Conservation (phyloP, 176 grass and related monocot species). For the Juncus inflexus region DNA sequence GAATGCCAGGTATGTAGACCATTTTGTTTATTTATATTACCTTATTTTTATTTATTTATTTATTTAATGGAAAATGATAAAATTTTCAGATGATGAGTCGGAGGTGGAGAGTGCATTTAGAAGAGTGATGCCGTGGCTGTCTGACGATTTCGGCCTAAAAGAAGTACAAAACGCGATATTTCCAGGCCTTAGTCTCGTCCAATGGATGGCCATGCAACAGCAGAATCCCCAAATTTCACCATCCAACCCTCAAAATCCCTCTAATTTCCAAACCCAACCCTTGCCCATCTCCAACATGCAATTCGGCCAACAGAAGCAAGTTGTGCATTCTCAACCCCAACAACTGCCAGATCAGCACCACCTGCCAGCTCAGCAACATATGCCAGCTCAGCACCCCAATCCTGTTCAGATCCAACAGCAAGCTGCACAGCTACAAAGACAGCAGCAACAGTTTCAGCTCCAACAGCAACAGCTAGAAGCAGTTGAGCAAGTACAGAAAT, state of each 20-base stretch:
- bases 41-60: constrained; percentile 1
- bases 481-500: constrained; percentile 22
- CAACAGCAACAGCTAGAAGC: constrained; percentile 16
- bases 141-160: constrained; percentile 83
- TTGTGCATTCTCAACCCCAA: constrained; percentile 30
- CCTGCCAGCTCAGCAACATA: constrained; percentile 48
- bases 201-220: constrained; percentile 97
- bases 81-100: constrained; percentile 69
- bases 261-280: constrained; percentile 57
- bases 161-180: constrained; percentile 80
- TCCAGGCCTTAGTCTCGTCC: constrained; percentile 79
- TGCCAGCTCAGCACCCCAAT: constrained; percentile 53
- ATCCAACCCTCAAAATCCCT: constrained; percentile 37
- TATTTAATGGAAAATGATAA: constrained; percentile 25
- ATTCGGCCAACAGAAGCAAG: constrained; percentile 39
- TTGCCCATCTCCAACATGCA: constrained; percentile 56
- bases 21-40: background rate
- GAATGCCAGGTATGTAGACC: constrained; percentile 49
- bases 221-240: constrained; percentile 73
- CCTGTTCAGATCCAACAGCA: constrained; percentile 51
- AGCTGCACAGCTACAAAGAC: constrained; percentile 47
- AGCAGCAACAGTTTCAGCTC: constrained; percentile 44
- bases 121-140: constrained; percentile 89
- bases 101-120: constrained; percentile 92
- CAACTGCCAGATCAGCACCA: constrained; percentile 38